Conservation (phyloP, 129 eudicot species). For the Escallonia rubra region DNA sequence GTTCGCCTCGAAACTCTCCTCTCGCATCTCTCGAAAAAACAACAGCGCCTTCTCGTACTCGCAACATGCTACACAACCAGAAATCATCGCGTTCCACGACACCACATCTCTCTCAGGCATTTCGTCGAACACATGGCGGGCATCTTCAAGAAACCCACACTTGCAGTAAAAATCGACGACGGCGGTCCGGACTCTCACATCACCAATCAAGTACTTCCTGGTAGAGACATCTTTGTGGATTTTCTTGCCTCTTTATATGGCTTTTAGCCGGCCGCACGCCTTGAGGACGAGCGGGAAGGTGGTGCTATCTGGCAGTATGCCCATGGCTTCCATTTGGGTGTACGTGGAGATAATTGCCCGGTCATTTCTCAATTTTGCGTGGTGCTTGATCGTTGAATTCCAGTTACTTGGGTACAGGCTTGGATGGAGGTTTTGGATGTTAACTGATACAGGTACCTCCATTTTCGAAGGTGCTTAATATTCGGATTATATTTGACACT, state of each 20-base stretch:
- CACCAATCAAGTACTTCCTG: constrained; percentile 19
- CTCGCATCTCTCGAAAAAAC: constrained; percentile 36
- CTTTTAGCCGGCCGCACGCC: constrained; percentile 43
- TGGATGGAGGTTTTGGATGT: constrained; percentile 22
- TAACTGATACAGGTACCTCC: constrained; percentile 30
- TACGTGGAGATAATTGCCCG: constrained; percentile 38
- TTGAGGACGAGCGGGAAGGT: constrained; percentile 57
- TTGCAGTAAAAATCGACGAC: constrained; percentile 43
- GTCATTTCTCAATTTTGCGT: constrained; percentile 45
- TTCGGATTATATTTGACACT: neutral
- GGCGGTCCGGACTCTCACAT: constrained; percentile 43
- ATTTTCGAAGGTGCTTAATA: constrained; percentile 30
- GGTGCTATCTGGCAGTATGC: constrained; percentile 35
- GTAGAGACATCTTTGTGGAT: constrained; percentile 22
- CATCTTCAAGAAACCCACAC: constrained; percentile 38
- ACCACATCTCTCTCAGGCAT: constrained; percentile 53
- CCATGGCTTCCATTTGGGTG: constrained; percentile 46
- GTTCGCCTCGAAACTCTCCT: constrained; percentile 32
- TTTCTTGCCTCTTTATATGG: constrained; percentile 42
- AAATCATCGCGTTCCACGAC: constrained; percentile 64
- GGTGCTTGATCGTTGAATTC: constrained; percentile 44
- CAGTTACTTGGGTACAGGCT: constrained; percentile 25
- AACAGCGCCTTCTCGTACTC: constrained; percentile 27
- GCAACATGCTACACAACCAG: constrained; percentile 43
- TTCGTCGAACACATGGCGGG: constrained; percentile 49